Base-by-base conservation (phyloP, 179 eudicot species). In the Amaranthus tricolor region DNA sequence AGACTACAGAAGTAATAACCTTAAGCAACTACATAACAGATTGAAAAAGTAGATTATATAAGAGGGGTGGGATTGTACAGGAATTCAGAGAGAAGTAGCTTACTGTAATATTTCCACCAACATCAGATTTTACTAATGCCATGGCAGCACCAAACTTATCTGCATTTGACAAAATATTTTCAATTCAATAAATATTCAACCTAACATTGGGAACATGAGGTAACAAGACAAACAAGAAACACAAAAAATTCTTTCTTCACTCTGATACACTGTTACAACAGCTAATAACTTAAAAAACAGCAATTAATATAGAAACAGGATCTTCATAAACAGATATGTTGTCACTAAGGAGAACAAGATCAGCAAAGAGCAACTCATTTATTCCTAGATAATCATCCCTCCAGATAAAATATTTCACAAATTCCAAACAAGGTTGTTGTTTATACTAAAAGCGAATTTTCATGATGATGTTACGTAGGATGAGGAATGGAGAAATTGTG, bases 111-210 rank as follows among this genome's bases (percentile, higher is more conserved):
- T 94, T 94, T 24, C 96, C 97, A 68, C 86, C 85, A 61, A 94
- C 83, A 76, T 94, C 98, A 59, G 88, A 86, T 85, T 92, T 94
- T 73, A 94, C 97, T 14, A 94, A 80, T 9, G 87, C 47, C 94
- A 94, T 89, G 53, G 98, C 88, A 60, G 91, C 86, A 64, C 97
- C 98, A 80, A 94, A 88, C 82, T 92, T 94, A 75, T 94, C 98
- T 94, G 77, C 79, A 82, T 54, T n/a, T 63, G 47, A 73, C 47
- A 65, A 76, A 31, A 60, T 50, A 14, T 17, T 19, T 13, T 31
- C 17, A 73, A 43, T 17, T 40, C 19, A 21, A 62, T 48, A 10
- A 20, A n/a, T 57, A 20, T 19, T 9, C 47, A 76, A 50, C 51
- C 40, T 43, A 53, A 40, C 20, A 58, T 75, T n/a, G 14, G 54